These are phyloP conservation scores for Talaromyces sp. DNA, from an alignment of 2,329 filamentous ascomycete species.

Conservation along the genomic window DNA sequence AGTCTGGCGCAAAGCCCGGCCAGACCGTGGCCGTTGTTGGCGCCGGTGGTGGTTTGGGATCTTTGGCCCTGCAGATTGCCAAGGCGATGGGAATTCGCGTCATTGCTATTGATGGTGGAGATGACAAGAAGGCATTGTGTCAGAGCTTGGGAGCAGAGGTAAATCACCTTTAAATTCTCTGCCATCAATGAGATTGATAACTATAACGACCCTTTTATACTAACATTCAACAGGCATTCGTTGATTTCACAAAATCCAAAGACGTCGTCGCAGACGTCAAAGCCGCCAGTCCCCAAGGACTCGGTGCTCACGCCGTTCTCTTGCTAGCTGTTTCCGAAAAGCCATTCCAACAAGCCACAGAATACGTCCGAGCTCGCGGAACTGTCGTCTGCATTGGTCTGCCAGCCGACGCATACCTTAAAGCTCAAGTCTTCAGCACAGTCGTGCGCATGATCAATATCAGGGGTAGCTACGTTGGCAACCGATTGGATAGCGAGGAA, in stretches of 20 bases:
- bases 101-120: slow-evolving; percentile 76
- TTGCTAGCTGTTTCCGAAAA: slow-evolving; percentile 82
- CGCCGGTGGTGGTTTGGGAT: slow-evolving; percentile 77
- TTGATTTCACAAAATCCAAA: slow-evolving; percentile 73
- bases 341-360: slow-evolving; percentile 91
- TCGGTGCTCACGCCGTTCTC: slow-evolving; percentile 81
- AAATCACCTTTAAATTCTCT: background rate
- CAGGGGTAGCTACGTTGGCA: slow-evolving; percentile 90
- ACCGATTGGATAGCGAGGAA: slow-evolving; percentile 80
- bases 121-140: slow-evolving; percentile 68
- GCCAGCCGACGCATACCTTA: slow-evolving; percentile 71
- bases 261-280: slow-evolving; percentile 82
- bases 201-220: background rate
- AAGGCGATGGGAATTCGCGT: slow-evolving; percentile 79
- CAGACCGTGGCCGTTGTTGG: slow-evolving; percentile 80
- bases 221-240: slow-evolving; percentile 50
- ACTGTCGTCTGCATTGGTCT: slow-evolving; percentile 85
- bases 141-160: slow-evolving; percentile 62
- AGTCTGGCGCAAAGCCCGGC: slow-evolving; percentile 68
- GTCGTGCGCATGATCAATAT: slow-evolving; percentile 89
- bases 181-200: too few relatives aligned
- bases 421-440: slow-evolving; percentile 81
- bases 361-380: slow-evolving; percentile 78
- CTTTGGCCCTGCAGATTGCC: slow-evolving; percentile 78
- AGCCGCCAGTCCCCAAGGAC: slow-evolving; percentile 69